Percentiles rank a stretch among this genome's conserved stretches.
Conservation (phyloP, 768 basidiomycete genomes). For the Mycena indigotica region DNA sequence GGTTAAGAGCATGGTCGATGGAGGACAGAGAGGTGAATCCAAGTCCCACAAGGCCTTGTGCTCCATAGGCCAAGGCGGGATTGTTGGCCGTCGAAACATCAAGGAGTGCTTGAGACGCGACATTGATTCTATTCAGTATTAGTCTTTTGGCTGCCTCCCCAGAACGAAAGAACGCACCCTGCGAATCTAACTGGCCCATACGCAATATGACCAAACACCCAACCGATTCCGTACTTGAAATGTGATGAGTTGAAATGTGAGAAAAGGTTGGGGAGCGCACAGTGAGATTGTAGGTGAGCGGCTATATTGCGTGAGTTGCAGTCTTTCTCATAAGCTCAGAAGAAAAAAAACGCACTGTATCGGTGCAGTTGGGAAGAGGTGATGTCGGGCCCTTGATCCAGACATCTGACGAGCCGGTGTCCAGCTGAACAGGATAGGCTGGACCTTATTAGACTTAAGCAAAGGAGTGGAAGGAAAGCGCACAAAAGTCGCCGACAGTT, state of each 20-base stretch:
- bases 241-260: background rate
- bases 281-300: constrained; percentile 59
- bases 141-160: constrained; percentile 4
- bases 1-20: constrained; percentile 64
- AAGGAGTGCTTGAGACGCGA: constrained; percentile 72
- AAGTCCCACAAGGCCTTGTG: constrained; percentile 71
- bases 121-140: constrained; percentile 48
- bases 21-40: constrained; percentile 79
- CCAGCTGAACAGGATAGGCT: constrained; percentile 79
- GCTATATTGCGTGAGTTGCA: constrained; percentile 31
- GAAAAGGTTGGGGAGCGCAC: constrained; percentile 39
- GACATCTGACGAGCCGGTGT: constrained; percentile 84
- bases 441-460: constrained; percentile 12
- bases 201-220: constrained; percentile 67
- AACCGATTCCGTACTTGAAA: constrained; percentile 79
- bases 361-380: constrained; percentile 50
- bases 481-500: constrained; percentile 64
- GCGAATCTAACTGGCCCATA: constrained; percentile 70
- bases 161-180: constrained; percentile 47
- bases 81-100: constrained; percentile 67
- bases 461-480: constrained; percentile 25
- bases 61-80: constrained; percentile 72
- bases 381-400: constrained; percentile 59
- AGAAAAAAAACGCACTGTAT: constrained; percentile 42
- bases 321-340: constrained; percentile 4